Conservation (phyloP, 169 alveolate genomes). For the Plasmodium coatneyi region DNA sequence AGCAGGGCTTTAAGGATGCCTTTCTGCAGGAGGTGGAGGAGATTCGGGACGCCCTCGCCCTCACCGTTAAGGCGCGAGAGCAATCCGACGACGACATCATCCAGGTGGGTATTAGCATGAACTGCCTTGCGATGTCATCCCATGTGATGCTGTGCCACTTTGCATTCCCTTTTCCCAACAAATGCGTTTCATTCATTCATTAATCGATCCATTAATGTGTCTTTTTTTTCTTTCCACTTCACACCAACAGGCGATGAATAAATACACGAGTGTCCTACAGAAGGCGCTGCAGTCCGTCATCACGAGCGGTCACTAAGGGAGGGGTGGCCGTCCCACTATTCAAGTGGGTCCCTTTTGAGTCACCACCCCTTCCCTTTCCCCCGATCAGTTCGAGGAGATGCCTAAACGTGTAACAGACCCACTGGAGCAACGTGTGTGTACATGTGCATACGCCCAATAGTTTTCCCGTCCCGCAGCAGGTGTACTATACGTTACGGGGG, state of each 20-base stretch:
- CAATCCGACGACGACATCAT: conserved; percentile 73
- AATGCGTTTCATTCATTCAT: neutral
- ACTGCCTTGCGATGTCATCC: neutral
- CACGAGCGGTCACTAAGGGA: neutral
- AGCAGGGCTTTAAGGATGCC: conserved; percentile 17
- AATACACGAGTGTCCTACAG: conserved; percentile 60
- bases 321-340: neutral
- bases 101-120: conserved; percentile 6
- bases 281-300: conserved; percentile 65
- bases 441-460: neutral
- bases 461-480: neutral
- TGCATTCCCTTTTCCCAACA: neutral
- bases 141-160: neutral
- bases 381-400: neutral
- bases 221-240: neutral
- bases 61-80: conserved; percentile 60
- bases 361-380: neutral
- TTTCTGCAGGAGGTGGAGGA: conserved; percentile 59
- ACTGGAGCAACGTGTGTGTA: neutral
- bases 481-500: neutral
- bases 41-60: conserved; percentile 44
- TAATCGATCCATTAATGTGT: neutral
- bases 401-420: neutral
- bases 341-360: neutral
- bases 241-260: conserved; percentile 57